Evolutionary conservation across 345 rosid species (phyloP).

Genomic region (Eucalyptus decipiens): DNA sequence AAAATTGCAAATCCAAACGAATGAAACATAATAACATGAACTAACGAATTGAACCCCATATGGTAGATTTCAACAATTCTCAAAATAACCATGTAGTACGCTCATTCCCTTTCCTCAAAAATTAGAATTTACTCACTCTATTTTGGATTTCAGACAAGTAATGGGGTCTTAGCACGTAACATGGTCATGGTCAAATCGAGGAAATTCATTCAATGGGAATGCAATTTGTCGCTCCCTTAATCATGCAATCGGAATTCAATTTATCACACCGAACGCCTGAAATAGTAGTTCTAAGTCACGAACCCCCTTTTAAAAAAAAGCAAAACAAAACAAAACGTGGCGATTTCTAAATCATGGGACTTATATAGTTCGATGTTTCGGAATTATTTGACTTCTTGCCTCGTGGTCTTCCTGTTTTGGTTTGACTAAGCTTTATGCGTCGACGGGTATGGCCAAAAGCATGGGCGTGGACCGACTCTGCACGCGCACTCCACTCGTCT

Average conservation of each 20-base stretch:
- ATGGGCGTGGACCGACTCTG: neutral
- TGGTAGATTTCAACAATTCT: neutral
- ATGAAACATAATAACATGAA: neutral
- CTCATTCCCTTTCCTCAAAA: neutral
- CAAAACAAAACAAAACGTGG: neutral
- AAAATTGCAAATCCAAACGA: neutral
- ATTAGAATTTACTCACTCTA: too few relatives aligned
- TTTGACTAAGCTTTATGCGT: neutral
- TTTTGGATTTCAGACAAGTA: too few relatives aligned
- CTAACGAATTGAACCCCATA: too few relatives aligned
- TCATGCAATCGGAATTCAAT: neutral
- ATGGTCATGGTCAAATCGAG: neutral
- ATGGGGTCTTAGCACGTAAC: neutral
- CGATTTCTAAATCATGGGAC: neutral
- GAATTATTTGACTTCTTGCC: neutral
- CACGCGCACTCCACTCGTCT: neutral
- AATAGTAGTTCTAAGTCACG: neutral
- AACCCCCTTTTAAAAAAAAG: neutral
- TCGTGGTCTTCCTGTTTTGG: neutral
- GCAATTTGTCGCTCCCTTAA: neutral
- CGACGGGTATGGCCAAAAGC: neutral
- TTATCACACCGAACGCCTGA: neutral
- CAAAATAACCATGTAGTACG: neutral
- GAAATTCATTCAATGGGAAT: neutral
- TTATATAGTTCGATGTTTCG: neutral